phyloP scores from a whole-genome alignment of 805 yeast species.

The Kazachstania taianensis region DNA sequence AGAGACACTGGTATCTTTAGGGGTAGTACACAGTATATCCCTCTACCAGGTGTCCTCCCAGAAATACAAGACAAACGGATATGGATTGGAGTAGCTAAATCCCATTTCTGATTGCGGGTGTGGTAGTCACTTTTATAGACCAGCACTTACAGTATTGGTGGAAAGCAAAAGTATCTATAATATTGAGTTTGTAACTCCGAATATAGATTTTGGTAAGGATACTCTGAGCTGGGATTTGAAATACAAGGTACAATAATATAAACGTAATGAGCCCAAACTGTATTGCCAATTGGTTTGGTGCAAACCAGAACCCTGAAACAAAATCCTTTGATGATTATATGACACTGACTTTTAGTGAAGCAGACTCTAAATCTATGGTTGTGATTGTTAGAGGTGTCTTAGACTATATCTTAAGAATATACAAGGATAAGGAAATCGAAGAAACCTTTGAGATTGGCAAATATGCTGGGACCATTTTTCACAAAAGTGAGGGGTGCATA shows the following conservation, averaged over 20 bases:
- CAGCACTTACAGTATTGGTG: slow-evolving; percentile 11
- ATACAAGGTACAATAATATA: slow-evolving; percentile 6
- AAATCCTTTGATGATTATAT: slow-evolving; percentile 28
- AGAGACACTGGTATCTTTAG: slow-evolving; percentile 2
- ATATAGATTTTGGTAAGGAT: slow-evolving; percentile 10
- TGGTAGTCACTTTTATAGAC: slow-evolving; percentile 12
- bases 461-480: slow-evolving; percentile 1
- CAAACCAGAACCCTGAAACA: slow-evolving; percentile 10
- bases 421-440: slow-evolving; percentile 12
- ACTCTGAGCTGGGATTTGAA: slow-evolving; percentile 13
- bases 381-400: slow-evolving; percentile 31
- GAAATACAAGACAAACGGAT: slow-evolving; percentile 10
- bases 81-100: slow-evolving; percentile 18
- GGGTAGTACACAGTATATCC: slow-evolving; percentile 18
- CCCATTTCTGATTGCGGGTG: slow-evolving; percentile 15
- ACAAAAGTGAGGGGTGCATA: not conserved
- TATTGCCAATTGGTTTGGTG: slow-evolving; percentile 13
- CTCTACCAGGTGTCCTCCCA: slow-evolving; percentile 12
- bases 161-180: slow-evolving; percentile 12
- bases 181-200: slow-evolving; percentile 12
- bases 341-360: slow-evolving; percentile 33
- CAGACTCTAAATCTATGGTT: slow-evolving; percentile 31
- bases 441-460: slow-evolving; percentile 8
- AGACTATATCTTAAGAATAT: slow-evolving; percentile 30
- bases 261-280: slow-evolving; percentile 14